Evolutionary conservation across 2,329 filamentous ascomycete genomes (phyloP).

Genomic region (Chrysoporthe puriensis): DNA sequence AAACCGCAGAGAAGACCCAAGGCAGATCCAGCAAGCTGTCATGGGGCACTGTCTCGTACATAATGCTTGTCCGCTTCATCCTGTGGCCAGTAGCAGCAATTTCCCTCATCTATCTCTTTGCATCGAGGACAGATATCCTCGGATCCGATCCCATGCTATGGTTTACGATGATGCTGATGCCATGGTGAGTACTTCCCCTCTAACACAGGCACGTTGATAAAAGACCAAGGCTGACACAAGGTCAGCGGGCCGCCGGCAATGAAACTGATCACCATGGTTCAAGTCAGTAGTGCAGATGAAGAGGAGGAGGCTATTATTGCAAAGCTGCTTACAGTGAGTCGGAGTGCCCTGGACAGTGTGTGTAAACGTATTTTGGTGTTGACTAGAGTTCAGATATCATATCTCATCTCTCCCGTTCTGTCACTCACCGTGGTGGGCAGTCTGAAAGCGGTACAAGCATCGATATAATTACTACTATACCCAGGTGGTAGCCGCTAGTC

Average conservation of each 20-base stretch:
- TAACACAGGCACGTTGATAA: too few relatives aligned
- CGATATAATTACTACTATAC: conserved; percentile 3
- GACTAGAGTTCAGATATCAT: conserved; percentile 15
- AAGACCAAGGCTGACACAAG: not conserved
- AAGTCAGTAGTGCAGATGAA: conserved; percentile 45
- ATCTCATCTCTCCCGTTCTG: conserved; percentile 23
- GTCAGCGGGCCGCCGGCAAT: conserved; percentile 49
- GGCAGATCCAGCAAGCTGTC: conserved; percentile 45
- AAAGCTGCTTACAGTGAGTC: conserved; percentile 47
- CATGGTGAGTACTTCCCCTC: conserved; percentile 27
- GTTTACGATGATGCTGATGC: conserved; percentile 60
- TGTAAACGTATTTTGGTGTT: conserved; percentile 5
- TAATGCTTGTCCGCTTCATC: conserved; percentile 61
- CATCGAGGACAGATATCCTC: conserved; percentile 54
- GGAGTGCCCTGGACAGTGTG: not conserved
- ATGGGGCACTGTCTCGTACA: conserved; percentile 52
- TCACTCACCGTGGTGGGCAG: conserved; percentile 24
- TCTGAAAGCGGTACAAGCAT: conserved; percentile 17
- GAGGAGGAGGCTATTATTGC: conserved; percentile 48
- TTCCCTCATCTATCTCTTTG: conserved; percentile 56
- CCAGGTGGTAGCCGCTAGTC: not conserved
- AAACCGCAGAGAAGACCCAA: conserved; percentile 40
- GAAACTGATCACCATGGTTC: conserved; percentile 50
- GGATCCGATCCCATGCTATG: conserved; percentile 65
- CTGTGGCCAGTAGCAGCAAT: conserved; percentile 64